phyloP scores from a whole-genome alignment of 192 early-diverging fungal genomes.

The Entomortierella parvispora region DNA sequence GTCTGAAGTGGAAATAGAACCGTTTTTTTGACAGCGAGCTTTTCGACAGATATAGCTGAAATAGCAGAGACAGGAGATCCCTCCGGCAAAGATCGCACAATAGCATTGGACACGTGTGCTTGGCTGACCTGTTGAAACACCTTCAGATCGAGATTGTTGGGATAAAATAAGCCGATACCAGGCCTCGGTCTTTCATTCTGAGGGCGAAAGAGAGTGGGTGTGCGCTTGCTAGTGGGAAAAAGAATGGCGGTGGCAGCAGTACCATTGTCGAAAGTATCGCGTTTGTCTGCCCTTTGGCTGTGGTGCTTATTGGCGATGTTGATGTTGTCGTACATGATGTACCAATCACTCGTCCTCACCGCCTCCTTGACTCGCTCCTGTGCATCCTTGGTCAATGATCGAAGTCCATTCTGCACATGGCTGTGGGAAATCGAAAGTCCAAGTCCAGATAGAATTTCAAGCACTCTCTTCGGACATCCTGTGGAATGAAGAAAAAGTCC shows the following conservation, averaged over 20 bases:
- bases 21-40: conserved; percentile 2
- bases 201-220: conserved; percentile 16
- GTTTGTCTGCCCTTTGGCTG: conserved; percentile 16
- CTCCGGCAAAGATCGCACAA: conserved; percentile 6
- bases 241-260: conserved; percentile 21
- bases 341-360: neutral
- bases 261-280: conserved; percentile 20
- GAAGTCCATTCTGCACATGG: conserved; percentile 6
- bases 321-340: conserved; percentile 25
- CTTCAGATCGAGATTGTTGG: conserved; percentile 15
- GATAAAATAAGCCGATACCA: conserved; percentile 9
- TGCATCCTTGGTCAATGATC: conserved; percentile 24
- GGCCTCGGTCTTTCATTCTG: conserved; percentile 6
- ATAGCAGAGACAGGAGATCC: conserved; percentile 9
- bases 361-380: neutral
- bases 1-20: conserved; percentile 22
- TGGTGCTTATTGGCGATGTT: conserved; percentile 21
- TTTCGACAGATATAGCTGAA: conserved; percentile 11
- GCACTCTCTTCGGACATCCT: conserved; percentile 10
- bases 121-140: conserved; percentile 5
- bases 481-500: conserved; percentile 17
- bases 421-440: conserved; percentile 26
- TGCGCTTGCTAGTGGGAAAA: conserved; percentile 10
- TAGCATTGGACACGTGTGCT: conserved; percentile 9
- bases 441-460: conserved; percentile 7